These are phyloP conservation scores for Datura wrightii DNA, from an alignment of 257 asterid species.

Conservation along the genomic window DNA sequence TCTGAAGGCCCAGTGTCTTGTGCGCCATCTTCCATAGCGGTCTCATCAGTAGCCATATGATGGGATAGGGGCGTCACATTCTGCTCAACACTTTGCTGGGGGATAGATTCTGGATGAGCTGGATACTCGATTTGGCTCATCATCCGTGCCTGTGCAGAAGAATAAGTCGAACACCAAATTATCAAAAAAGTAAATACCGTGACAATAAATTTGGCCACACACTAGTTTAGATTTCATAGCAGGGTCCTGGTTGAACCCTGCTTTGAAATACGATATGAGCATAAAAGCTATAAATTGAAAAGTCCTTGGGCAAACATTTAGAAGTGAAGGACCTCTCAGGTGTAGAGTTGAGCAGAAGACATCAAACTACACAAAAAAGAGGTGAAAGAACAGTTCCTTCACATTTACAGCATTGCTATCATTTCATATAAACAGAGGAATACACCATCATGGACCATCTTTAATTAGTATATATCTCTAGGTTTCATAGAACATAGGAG, in stretches of 20 bases:
- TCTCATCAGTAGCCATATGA: conserved; percentile 47
- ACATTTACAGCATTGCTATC: background rate
- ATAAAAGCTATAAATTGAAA: background rate
- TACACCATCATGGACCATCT: conserved; percentile 3
- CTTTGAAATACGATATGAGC: background rate
- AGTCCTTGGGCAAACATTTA: background rate
- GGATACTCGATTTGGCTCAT: conserved; percentile 52
- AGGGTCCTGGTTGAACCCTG: background rate
- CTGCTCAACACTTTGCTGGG: conserved; percentile 48
- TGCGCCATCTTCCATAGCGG: conserved; percentile 40
- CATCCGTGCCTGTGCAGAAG: conserved; percentile 55
- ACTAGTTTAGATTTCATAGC: background rate
- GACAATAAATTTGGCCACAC: background rate
- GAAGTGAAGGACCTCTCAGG: conserved; percentile 18
- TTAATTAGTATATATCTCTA: background rate
- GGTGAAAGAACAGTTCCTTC: background rate
- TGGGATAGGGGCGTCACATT: conserved; percentile 36
- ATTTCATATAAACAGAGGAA: background rate
- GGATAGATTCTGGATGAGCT: conserved; percentile 47
- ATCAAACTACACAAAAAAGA: background rate
- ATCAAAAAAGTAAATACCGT: background rate
- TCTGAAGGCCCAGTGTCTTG: conserved; percentile 41
- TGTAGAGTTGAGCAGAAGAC: conserved; percentile 13
- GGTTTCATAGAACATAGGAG: background rate
- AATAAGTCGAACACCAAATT: conserved; percentile 12